These are phyloP conservation scores for Raphanus raphanistrum DNA, from an alignment of 345 rosid genomes.

Conservation along the genomic window DNA sequence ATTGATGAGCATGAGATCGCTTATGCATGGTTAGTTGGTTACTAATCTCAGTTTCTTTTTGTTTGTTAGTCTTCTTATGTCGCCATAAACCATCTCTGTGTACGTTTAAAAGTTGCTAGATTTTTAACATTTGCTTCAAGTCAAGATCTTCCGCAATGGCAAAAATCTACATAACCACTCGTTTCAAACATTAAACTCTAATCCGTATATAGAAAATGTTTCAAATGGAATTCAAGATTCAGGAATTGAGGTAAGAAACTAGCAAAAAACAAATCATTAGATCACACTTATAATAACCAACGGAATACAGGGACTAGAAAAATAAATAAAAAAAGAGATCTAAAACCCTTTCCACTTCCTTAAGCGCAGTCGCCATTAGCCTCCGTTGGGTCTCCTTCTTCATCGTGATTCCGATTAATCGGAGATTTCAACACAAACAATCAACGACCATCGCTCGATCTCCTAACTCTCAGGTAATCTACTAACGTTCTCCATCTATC, in stretches of 20 bases:
- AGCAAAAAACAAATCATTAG: neutral
- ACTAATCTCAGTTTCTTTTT: neutral
- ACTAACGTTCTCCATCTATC: neutral
- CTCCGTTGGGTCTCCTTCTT: slow-evolving; percentile 30
- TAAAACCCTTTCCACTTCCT: slow-evolving; percentile 32
- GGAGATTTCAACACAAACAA: neutral
- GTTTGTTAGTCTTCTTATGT: too few species aligned
- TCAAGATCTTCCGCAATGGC: neutral
- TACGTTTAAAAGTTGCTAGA: neutral
- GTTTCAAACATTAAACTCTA: neutral
- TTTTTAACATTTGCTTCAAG: neutral
- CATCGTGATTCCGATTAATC: slow-evolving; percentile 34
- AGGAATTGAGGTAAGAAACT: neutral
- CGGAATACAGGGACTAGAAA: neutral
- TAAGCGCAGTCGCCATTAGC: slow-evolving; percentile 14
- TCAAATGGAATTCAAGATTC: neutral
- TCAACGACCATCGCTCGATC: neutral
- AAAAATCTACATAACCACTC: neutral
- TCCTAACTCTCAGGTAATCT: neutral
- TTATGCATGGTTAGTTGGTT: too few species aligned
- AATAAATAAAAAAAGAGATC: slow-evolving; percentile 10
- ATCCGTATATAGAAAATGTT: neutral
- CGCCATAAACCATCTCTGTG: neutral
- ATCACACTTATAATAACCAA: neutral
- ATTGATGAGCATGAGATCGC: too few species aligned